Percentiles rank a stretch among this genome's conserved stretches.
These are phyloP conservation scores for Suillus discolor DNA, from an alignment of 768 basidiomycete species.

Conservation along the genomic window DNA sequence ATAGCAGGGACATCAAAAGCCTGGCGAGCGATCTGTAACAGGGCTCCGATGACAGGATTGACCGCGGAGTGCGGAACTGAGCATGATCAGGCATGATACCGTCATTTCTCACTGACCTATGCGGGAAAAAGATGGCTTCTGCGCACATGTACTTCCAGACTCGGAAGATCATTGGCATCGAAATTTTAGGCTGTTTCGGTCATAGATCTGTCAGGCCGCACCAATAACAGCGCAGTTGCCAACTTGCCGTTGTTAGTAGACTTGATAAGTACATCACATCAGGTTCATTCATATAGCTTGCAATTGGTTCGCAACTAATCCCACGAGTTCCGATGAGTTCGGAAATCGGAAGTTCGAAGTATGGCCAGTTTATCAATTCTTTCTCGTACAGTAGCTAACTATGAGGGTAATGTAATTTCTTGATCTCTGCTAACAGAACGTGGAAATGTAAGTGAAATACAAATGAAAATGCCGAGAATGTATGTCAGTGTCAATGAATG, in stretches of 20 bases:
- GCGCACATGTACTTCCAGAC: conserved; percentile 1
- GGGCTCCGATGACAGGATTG: conserved; percentile 4
- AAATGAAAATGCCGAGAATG: conserved; percentile 35
- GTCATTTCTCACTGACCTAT: conserved; percentile 10
- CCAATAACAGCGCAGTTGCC: conserved; percentile 1
- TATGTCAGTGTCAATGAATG: conserved; percentile 39
- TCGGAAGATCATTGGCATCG: conserved; percentile 8
- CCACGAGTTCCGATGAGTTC: conserved; percentile 11
- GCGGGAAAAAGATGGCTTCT: conserved; percentile 15
- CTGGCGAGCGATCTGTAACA: conserved; percentile 1
- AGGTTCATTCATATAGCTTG: not conserved
- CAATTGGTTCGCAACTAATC: not conserved
- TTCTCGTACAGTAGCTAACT: conserved; percentile 7
- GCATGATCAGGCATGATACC: conserved; percentile 2
- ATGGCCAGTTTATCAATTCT: not conserved
- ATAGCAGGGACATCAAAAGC: conserved; percentile 1
- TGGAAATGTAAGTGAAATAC: conserved; percentile 36
- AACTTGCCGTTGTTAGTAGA: not conserved
- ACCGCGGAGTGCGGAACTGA: conserved; percentile 21
- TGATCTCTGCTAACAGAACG: conserved; percentile 22
- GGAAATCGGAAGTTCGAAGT: not conserved
- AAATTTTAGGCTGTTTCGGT: conserved; percentile 11
- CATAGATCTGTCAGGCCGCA: conserved; percentile 8
- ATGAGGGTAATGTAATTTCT: conserved; percentile 34
- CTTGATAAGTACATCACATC: conserved; percentile 2